Base-by-base conservation (phyloP, 805 yeast genomes). In the Tetrapisispora arboricola region DNA sequence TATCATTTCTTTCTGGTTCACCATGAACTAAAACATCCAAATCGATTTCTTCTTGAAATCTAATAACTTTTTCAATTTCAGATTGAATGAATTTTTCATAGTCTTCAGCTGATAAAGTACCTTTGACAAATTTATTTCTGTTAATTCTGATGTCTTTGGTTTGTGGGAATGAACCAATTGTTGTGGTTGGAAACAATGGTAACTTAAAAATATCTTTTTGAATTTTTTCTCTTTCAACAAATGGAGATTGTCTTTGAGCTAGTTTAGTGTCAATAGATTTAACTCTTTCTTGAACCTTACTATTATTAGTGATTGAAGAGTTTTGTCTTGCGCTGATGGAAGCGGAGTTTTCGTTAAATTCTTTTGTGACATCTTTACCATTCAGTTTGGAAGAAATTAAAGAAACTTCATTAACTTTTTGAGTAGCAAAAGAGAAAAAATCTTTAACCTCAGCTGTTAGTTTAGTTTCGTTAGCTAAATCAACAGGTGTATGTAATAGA, bases 1-100 rank as follows among this genome's bases (percentile, higher is more conserved):
- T 92, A 76, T 92, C 99, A 76, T 92, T 92, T 80, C 99, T 84
- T 80, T 92, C 98, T 71, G 99, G 98, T 77, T 92, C 99, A 76
- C 99, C 99, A 73, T 92, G 98, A 54, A 92, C 99, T 58, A 90
- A 76, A 59, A 92, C 97, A 66, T 92, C 99, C 61, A 92, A 79
- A 58, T 95, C 99, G 63, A 90, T 80, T 68, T 92, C 96, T 75
- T 92, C 98, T 78, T 92, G 99, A 94, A 92, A 92, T 76, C 86
- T 82, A 71, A 92, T 84, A 63, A 90, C 97, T 49, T 74, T 80
- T 68, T 84, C 90, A 58, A 92, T 92, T 78, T 92, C 97, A 73
- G 86, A 74, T 75, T 92, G 85, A 69, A 92, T 92, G 80, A 92
- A 92, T 65, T 78, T 70, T 72, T 92, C 95, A 75, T 92, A 92